These are phyloP conservation scores for Candida corydali DNA, from an alignment of 805 yeast species.

Conservation along the genomic window DNA sequence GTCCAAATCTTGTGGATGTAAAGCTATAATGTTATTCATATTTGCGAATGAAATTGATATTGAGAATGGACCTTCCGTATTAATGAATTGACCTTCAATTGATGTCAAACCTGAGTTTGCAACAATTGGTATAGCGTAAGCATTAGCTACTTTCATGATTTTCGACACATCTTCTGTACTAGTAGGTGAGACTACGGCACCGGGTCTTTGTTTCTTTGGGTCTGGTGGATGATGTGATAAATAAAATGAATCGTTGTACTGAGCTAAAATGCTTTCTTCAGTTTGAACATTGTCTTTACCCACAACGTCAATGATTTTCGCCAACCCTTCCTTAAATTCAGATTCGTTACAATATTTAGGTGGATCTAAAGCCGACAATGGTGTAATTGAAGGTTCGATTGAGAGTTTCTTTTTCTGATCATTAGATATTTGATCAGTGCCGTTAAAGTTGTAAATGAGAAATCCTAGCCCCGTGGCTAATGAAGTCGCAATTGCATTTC, in stretches of 20 bases:
- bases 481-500: background rate
- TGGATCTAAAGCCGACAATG: slow-evolving; percentile 29
- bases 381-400: background rate
- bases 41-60: slow-evolving; percentile 59
- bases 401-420: background rate
- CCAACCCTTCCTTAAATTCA: slow-evolving; percentile 24
- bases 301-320: slow-evolving; percentile 26
- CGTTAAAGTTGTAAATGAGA: background rate
- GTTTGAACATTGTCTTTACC: slow-evolving; percentile 48
- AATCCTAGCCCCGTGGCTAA: background rate
- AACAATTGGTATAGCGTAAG: slow-evolving; percentile 62
- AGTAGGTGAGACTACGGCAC: slow-evolving; percentile 54
- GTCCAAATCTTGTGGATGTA: slow-evolving; percentile 71
- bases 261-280: slow-evolving; percentile 41
- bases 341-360: slow-evolving; percentile 53
- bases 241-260: slow-evolving; percentile 66
- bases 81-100: slow-evolving; percentile 76
- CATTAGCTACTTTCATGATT: slow-evolving; percentile 59
- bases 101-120: slow-evolving; percentile 81
- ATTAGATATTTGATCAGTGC: background rate
- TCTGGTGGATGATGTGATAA: slow-evolving; percentile 62
- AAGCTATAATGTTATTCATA: slow-evolving; percentile 55
- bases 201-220: slow-evolving; percentile 33
- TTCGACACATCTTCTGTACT: slow-evolving; percentile 63
- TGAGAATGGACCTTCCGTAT: slow-evolving; percentile 59